These are phyloP conservation scores for Trifolium dubium DNA, from an alignment of 306 rosid genomes.

Conservation along the genomic window DNA sequence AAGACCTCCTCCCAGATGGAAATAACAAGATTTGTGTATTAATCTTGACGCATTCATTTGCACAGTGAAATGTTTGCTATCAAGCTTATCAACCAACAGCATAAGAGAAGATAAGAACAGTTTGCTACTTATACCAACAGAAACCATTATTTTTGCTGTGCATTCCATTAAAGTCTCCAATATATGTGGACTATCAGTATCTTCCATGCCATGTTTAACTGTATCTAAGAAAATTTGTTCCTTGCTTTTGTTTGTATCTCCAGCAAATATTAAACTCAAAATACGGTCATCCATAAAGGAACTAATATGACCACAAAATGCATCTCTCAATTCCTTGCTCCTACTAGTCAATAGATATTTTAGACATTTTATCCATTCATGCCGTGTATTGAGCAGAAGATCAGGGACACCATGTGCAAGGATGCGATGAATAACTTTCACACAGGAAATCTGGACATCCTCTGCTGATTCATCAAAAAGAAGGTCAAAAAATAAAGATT, in stretches of 20 bases:
- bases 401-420: slow-evolving; percentile 64
- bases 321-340: slow-evolving; percentile 74
- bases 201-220: slow-evolving; percentile 59
- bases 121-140: slow-evolving; percentile 66
- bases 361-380: slow-evolving; percentile 69
- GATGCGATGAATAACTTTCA: slow-evolving; percentile 65
- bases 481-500: slow-evolving; percentile 71
- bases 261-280: slow-evolving; percentile 60
- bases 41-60: slow-evolving; percentile 81
- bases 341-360: slow-evolving; percentile 62
- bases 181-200: slow-evolving; percentile 60
- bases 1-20: slow-evolving; percentile 77
- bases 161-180: slow-evolving; percentile 83
- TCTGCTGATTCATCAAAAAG: slow-evolving; percentile 78
- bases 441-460: slow-evolving; percentile 88
- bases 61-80: slow-evolving; percentile 71
- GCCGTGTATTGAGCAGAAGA: slow-evolving; percentile 55
- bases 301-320: slow-evolving; percentile 83
- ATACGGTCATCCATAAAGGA: slow-evolving; percentile 66
- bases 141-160: slow-evolving; percentile 73
- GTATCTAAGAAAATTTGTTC: slow-evolving; percentile 65
- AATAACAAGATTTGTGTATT: slow-evolving; percentile 71
- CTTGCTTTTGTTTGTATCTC: slow-evolving; percentile 56
- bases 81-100: slow-evolving; percentile 90
- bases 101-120: slow-evolving; percentile 67